Base-by-base conservation (phyloP, 140 eudicot genomes). In the Flaveria floridana region DNA sequence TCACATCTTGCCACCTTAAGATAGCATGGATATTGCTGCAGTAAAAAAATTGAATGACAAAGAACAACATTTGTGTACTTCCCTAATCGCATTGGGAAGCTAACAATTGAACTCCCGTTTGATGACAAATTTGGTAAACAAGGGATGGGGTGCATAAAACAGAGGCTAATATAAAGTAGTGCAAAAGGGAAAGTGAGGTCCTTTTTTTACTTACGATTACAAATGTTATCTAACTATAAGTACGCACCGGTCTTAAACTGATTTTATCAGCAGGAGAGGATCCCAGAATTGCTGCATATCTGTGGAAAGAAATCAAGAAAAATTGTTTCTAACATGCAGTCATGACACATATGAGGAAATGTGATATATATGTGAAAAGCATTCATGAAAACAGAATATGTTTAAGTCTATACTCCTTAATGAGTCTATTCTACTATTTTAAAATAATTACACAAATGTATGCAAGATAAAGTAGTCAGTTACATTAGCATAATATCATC, bases 51-150 rank as follows among this genome's bases (percentile, higher is more conserved):
- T 8, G 58, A 62, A 53, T 48, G 50, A 55, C 52, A 14, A 73
- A 68, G 37, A 65, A 70, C 57, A 52, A 91, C 97, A 96, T 88
- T 89, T 7, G 91, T 80, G 66, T 91, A 91, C 85, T 91, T 91
- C 65, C 97, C 97, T 71, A 91, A 80, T 76, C 82, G 82, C 41
- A 88, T 18, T 72, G 89, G 82, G 71, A 86, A 78, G 71, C 86
- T 65, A 78, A 30, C 78, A 75, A 59, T 25, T 0, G 74, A 71
- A 52, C 69, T 75, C 50, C 63, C 87, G 39, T 57, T 41, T 55
- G 92, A 81, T 71, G 71, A 74, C 50, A 74, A 62, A 74, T 62
- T 47, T 46, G 78, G 78, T 34, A 74, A 74, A 26, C 78, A 74
- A 61, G 71, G 71, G 30, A 47, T 26, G 41, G 48, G 71, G 71